These are phyloP conservation scores for Capsella bursapastoris DNA, from an alignment of 345 rosid species.

Conservation along the genomic window DNA sequence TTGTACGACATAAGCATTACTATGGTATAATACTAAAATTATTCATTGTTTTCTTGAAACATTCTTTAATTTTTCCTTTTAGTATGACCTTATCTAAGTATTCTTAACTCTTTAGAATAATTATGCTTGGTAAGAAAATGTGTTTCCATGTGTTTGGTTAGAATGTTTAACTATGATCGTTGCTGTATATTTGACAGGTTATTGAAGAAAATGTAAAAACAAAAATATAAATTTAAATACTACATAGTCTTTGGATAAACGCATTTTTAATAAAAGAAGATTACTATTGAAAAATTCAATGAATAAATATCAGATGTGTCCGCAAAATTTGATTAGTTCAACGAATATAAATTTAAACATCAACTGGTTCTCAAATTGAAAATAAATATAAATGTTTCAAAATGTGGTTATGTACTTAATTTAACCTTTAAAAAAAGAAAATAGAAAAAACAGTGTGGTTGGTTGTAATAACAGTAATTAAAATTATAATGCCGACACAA, in stretches of 20 bases:
- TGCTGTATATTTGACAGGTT: constrained; percentile 31
- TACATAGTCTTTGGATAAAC: not conserved
- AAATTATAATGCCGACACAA: not conserved
- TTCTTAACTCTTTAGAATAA: not conserved
- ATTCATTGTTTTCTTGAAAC: constrained; percentile 30
- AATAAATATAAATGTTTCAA: not conserved
- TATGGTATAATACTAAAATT: constrained; percentile 26
- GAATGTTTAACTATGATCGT: not conserved
- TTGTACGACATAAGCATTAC: constrained; percentile 23
- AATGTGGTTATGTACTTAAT: not conserved
- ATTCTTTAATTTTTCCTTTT: not conserved
- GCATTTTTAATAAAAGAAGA: not conserved
- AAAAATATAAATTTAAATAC: not conserved
- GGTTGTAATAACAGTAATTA: not conserved
- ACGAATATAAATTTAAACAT: not conserved
- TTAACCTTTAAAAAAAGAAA: not conserved
- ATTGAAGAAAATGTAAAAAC: constrained; percentile 29
- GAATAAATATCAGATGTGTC: not conserved
- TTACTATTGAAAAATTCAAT: constrained; percentile 29
- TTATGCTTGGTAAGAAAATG: no score
- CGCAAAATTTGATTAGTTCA: not conserved
- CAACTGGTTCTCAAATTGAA: not conserved
- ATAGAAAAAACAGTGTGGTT: no score
- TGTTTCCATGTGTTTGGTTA: not conserved
- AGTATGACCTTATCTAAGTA: not conserved